Conservation (phyloP, 169 alveolate species). For the Amoebophrya sp. region DNA sequence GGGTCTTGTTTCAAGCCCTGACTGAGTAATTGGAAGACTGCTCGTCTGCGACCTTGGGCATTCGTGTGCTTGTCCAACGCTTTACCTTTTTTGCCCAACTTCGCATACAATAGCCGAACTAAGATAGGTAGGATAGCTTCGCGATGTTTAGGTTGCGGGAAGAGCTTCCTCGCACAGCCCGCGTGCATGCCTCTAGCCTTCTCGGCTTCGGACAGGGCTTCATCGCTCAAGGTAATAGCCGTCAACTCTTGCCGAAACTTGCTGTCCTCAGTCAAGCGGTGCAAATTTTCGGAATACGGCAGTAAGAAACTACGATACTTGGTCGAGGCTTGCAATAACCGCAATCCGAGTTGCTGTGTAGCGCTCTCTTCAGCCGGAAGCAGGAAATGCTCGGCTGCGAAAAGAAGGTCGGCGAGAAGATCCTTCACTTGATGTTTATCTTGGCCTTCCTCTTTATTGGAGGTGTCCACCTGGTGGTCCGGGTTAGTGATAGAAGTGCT, state of each 20-base stretch:
- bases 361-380: neutral
- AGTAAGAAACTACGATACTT: neutral
- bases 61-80: conserved; percentile 19
- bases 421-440: neutral
- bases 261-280: neutral
- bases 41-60: neutral
- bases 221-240: neutral
- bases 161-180: neutral
- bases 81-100: neutral
- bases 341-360: neutral
- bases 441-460: neutral
- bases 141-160: neutral
- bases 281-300: neutral
- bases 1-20: neutral
- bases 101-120: neutral
- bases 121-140: neutral
- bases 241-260: neutral
- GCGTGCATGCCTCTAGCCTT: neutral
- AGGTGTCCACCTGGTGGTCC: neutral
- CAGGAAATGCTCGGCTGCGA: neutral
- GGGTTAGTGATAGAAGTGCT: neutral
- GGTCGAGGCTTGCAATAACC: neutral
- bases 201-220: neutral
- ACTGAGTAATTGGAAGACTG: neutral
- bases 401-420: neutral